Evolutionary conservation across 495 filamentous ascomycete species (phyloP).

Genomic region (Hypoxylon crocopeplum): DNA sequence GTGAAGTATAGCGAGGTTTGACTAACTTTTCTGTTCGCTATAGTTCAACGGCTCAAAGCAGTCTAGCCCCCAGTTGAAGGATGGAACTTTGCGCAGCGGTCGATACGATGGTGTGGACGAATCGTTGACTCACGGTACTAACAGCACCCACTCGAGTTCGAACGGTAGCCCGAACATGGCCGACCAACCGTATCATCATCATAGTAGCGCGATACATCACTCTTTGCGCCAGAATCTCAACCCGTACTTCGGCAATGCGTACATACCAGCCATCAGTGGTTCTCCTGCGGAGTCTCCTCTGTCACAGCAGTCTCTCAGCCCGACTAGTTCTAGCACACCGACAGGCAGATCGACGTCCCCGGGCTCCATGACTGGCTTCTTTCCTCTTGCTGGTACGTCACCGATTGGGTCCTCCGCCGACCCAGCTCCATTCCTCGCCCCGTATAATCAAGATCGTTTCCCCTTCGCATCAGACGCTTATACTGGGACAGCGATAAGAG

Average conservation of each 20-base stretch:
- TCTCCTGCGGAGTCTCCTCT: conserved; percentile 45
- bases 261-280: conserved; percentile 34
- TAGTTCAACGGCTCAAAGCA: conserved; percentile 57
- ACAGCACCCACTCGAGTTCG: conserved; percentile 42
- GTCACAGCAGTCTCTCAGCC: conserved; percentile 28
- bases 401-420: conserved; percentile 39
- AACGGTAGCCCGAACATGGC: conserved; percentile 46
- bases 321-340: conserved; percentile 29
- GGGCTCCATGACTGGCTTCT: conserved; percentile 30
- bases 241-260: conserved; percentile 43
- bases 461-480: conserved; percentile 50
- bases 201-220: conserved; percentile 48
- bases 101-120: conserved; percentile 47
- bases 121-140: conserved; percentile 31
- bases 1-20: conserved; percentile 6
- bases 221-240: conserved; percentile 43
- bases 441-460: conserved; percentile 46
- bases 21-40: conserved; percentile 31
- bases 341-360: conserved; percentile 36
- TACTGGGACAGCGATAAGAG: conserved; percentile 47
- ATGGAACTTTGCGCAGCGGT: conserved; percentile 39
- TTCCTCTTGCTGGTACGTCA: conserved; percentile 49
- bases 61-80: conserved; percentile 44
- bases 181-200: conserved; percentile 39
- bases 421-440: conserved; percentile 41